Evolutionary conservation across 306 rosid species (phyloP), one percentile per base, ranked within the genome.

Genomic region (Rosa persica): DNA sequence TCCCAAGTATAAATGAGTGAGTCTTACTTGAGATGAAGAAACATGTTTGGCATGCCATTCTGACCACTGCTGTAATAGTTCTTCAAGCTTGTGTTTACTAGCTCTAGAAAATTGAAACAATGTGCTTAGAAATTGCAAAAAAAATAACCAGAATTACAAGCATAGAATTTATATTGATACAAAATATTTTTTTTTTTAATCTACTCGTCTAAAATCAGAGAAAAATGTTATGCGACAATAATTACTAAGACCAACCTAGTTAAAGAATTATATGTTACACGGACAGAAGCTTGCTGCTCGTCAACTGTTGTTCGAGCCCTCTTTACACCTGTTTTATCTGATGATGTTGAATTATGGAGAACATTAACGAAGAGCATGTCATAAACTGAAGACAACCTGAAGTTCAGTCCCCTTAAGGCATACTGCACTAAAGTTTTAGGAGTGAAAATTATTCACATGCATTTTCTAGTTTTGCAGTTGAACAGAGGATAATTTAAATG

Each of bases 81-180:
- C 97, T 79, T 96, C 92, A 73, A 96, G 99, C 87, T 91, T 96
- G 61, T 80, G 85, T 79, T 84, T 93, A 81, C 99, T 93, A 84
- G 93, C 88, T 83, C 99, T 96, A 87, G 23, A 77, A 80, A 74
- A 73, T 70, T 72, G 57, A 76, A 74, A 79, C 66, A 43, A 75
- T 6, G 39, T 65, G 44, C 69, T 42, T 51, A 88, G 42, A 64
- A 34, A 46, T 52, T 17, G 27, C 73, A 77, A 57, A 40, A 43
- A 62, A 40, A 36, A 58, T 61, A 46, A 30, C 62, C 19, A 55
- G 1, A 40, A n/a, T 40, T 70, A 60, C 48, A 12, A 57, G 22
- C 38, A 27, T 43, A 16, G 5, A 55, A 5, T 74, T 15, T 4
- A 6, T 22, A 55, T 23, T 23, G 12, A 49, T 23, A n/a, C 2